These are phyloP conservation scores for Nicotiana noctiflora DNA, from an alignment of 257 asterid species.

Conservation along the genomic window DNA sequence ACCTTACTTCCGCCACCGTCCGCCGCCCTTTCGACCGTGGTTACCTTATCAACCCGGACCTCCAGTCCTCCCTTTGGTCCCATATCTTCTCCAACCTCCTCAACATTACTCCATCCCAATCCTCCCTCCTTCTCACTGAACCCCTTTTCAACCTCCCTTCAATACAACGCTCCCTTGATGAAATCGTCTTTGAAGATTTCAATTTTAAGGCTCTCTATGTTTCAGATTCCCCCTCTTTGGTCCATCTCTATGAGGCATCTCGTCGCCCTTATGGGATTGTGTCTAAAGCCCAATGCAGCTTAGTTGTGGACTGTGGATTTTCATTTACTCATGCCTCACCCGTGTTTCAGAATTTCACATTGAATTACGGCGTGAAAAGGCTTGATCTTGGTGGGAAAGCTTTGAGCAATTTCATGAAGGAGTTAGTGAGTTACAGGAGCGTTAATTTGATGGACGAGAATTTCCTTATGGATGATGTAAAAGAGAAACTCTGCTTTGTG, in stretches of 20 bases:
- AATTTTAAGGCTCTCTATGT: conserved; percentile 62
- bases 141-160: conserved; percentile 90
- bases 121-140: conserved; percentile 74
- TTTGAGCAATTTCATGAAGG: conserved; percentile 81
- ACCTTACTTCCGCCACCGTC: conserved; percentile 92
- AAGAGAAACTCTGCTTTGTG: conserved; percentile 91
- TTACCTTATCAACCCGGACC: conserved; percentile 79
- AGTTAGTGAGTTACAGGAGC: conserved; percentile 84
- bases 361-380: conserved; percentile 79
- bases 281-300: conserved; percentile 76
- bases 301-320: conserved; percentile 91
- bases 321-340: conserved; percentile 90
- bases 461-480: conserved; percentile 86
- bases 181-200: conserved; percentile 79
- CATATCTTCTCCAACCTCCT: conserved; percentile 71
- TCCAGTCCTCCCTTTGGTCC: conserved; percentile 76
- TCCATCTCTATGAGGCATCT: conserved; percentile 84
- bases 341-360: conserved; percentile 80
- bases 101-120: conserved; percentile 49
- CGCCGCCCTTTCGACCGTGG: conserved; percentile 96
- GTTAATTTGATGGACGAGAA: conserved; percentile 97
- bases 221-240: conserved; percentile 76
- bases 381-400: conserved; percentile 95
- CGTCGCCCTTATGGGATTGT: conserved; percentile 65
- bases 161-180: conserved; percentile 64